A percentile compares a stretch with the other conserved stretches of the same genome.
These are phyloP conservation scores for Metschnikowia drakensbergensis DNA, from an alignment of 805 yeast genomes.

Conservation along the genomic window DNA sequence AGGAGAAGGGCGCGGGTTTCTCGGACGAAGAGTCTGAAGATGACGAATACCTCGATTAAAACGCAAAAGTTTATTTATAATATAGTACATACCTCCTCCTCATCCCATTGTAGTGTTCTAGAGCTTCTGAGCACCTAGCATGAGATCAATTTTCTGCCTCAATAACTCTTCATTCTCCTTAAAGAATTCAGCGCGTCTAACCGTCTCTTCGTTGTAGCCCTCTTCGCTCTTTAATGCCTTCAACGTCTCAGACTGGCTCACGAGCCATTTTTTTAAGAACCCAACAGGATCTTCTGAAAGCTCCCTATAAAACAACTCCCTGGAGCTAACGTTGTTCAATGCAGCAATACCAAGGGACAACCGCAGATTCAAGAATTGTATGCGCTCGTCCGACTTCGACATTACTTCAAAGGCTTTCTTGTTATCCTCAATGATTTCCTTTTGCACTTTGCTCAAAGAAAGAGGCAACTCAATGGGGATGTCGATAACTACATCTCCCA, in stretches of 20 bases:
- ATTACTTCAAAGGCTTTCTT: conserved; percentile 41
- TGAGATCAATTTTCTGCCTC: conserved; percentile 71
- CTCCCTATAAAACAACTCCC: conserved; percentile 73
- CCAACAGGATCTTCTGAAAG: conserved; percentile 73
- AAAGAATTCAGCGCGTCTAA: conserved; percentile 76
- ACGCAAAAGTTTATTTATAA: conserved; percentile 3
- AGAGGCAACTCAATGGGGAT: conserved; percentile 46
- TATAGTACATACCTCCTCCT: conserved; percentile 2
- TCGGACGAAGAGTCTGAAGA: conserved; percentile 12
- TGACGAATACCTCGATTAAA: conserved; percentile 10
- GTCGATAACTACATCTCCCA: conserved; percentile 79
- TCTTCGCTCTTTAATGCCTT: conserved; percentile 87
- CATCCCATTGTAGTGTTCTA: conserved; percentile 2
- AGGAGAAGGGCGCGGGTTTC: conserved; percentile 11
- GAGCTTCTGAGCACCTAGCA: conserved; percentile 49
- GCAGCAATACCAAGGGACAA: conserved; percentile 49
- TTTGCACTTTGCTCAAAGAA: conserved; percentile 34
- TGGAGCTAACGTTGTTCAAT: conserved; percentile 54
- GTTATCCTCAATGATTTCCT: conserved; percentile 34
- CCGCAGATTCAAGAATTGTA: conserved; percentile 40
- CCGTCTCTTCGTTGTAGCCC: conserved; percentile 83
- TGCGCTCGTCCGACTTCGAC: conserved; percentile 41
- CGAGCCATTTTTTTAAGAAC: conserved; percentile 69
- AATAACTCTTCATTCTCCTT: conserved; percentile 64
- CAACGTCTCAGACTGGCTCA: conserved; percentile 77